These are phyloP conservation scores for Phaeodactylum tricornutum DNA, from an alignment of 108 stramenopile genomes.

Conservation along the genomic window DNA sequence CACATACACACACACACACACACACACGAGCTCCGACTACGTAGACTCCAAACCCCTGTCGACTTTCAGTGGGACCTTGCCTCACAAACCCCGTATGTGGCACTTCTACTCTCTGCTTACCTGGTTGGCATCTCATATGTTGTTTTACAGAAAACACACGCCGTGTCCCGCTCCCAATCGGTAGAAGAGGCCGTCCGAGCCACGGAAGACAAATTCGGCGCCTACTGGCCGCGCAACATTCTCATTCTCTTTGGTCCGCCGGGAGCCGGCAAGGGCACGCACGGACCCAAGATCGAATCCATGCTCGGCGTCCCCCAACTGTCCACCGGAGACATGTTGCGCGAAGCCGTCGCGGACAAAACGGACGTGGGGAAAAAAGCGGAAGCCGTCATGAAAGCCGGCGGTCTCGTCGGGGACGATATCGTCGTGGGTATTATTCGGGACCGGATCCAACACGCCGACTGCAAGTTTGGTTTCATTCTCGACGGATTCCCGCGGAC, in stretches of 20 bases:
- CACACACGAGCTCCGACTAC: too few relatives aligned
- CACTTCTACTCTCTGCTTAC: too few relatives aligned
- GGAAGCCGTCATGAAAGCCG: conserved; percentile 95
- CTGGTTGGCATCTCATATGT: too few relatives aligned
- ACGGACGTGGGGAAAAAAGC: conserved; percentile 95
- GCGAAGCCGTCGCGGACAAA: conserved; percentile 92
- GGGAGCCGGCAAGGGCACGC: conserved; percentile 81
- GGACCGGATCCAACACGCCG: conserved; percentile 85
- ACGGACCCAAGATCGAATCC: conserved; percentile 81
- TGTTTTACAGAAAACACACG: too few relatives aligned
- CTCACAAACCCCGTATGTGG: too few relatives aligned
- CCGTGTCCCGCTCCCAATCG: conserved; percentile 3
- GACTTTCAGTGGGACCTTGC: too few relatives aligned
- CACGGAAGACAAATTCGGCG: conserved; percentile 72
- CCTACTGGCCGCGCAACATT: conserved; percentile 89
- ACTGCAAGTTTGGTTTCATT: conserved; percentile 95
- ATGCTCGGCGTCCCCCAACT: conserved; percentile 80
- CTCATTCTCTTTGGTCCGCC: conserved; percentile 55
- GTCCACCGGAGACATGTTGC: conserved; percentile 98
- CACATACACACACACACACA: too few relatives aligned
- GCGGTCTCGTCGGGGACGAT: conserved; percentile 93
- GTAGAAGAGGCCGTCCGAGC: conserved; percentile 35
- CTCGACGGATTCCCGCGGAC: conserved; percentile 98
- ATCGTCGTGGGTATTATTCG: conserved; percentile 92
- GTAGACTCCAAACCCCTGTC: too few relatives aligned